A percentile compares a stretch with the other conserved stretches of the same genome.
Conservation (phyloP, 768 basidiomycete species). For the Amanita pseudoporphyria region DNA sequence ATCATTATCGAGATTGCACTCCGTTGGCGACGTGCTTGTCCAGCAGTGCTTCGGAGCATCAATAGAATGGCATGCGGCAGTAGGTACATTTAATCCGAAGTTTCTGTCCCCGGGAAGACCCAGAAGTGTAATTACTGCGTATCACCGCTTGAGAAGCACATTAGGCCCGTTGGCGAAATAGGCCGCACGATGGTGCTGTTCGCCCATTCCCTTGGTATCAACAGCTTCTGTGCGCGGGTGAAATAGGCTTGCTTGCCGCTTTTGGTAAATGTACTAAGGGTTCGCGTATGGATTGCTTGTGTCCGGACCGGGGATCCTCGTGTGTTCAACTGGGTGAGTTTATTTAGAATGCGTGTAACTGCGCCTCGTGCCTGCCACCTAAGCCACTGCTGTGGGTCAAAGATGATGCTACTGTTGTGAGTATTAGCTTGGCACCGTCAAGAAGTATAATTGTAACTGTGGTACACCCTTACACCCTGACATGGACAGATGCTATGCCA, state of each 20-base stretch:
- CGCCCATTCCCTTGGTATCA: constrained; percentile 6
- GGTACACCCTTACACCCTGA: no score
- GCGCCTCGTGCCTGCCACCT: background rate
- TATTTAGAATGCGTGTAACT: background rate
- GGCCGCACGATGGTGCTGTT: background rate
- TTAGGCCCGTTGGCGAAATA: background rate
- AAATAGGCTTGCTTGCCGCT: constrained; percentile 1
- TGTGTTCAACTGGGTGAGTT: constrained; percentile 1
- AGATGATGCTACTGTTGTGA: background rate
- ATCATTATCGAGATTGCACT: constrained; percentile 14
- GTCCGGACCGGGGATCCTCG: constrained; percentile 9
- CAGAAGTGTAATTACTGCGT: constrained; percentile 1
- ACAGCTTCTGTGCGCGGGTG: background rate
- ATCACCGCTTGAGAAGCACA: constrained; percentile 4
- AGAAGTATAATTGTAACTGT: background rate
- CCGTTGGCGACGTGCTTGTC: constrained; percentile 2
- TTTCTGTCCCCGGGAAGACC: constrained; percentile 9
- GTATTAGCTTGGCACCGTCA: background rate
- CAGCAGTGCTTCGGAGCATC: constrained; percentile 8
- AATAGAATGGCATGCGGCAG: constrained; percentile 24
- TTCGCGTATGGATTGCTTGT: constrained; percentile 2
- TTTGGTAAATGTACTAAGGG: background rate
- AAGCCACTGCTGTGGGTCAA: background rate
- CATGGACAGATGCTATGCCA: no score
- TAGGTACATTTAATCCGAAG: constrained; percentile 27